phyloP scores from a whole-genome alignment of 805 yeast genomes.

The Saccharomycopsis oosterbeekiorum region DNA sequence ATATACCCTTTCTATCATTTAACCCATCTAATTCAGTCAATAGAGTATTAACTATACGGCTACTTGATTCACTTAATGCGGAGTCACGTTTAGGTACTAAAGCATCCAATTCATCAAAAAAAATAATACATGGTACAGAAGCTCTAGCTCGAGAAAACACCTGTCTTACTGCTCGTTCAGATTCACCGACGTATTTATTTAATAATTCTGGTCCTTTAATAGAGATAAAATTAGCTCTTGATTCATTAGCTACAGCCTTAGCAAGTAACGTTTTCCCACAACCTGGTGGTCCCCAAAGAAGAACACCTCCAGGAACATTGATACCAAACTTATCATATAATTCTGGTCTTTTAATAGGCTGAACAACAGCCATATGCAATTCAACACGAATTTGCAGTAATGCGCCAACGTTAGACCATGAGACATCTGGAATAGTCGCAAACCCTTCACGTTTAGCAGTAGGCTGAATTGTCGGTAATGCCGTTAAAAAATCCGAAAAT shows the following conservation, averaged over 20 bases:
- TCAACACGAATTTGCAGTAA: constrained; percentile 71
- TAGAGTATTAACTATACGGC: constrained; percentile 89
- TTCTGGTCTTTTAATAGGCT: constrained; percentile 90
- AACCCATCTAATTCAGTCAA: constrained; percentile 93
- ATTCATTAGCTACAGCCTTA: constrained; percentile 96
- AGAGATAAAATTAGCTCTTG: constrained; percentile 90
- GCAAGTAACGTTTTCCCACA: constrained; percentile 96
- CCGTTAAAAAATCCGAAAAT: constrained; percentile 70
- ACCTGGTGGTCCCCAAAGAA: constrained; percentile 99
- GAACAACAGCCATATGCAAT: constrained; percentile 93
- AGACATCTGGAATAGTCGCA: constrained; percentile 95
- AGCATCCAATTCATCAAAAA: constrained; percentile 94
- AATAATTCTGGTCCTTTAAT: constrained; percentile 93
- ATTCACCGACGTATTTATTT: constrained; percentile 93
- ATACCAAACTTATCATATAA: constrained; percentile 85
- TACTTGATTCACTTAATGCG: constrained; percentile 76
- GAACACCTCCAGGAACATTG: constrained; percentile 92
- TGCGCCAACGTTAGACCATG: constrained; percentile 95
- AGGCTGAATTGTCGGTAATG: constrained; percentile 90
- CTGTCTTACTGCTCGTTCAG: constrained; percentile 88
- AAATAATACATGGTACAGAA: constrained; percentile 86
- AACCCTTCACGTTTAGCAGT: constrained; percentile 97
- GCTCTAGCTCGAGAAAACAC: constrained; percentile 90
- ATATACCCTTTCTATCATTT: constrained; percentile 85
- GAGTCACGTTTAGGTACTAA: constrained; percentile 90